A percentile compares a stretch with the other conserved stretches of the same genome.
Conservation (phyloP, 495 filamentous ascomycete genomes). For the Penicillium maclennaniae region DNA sequence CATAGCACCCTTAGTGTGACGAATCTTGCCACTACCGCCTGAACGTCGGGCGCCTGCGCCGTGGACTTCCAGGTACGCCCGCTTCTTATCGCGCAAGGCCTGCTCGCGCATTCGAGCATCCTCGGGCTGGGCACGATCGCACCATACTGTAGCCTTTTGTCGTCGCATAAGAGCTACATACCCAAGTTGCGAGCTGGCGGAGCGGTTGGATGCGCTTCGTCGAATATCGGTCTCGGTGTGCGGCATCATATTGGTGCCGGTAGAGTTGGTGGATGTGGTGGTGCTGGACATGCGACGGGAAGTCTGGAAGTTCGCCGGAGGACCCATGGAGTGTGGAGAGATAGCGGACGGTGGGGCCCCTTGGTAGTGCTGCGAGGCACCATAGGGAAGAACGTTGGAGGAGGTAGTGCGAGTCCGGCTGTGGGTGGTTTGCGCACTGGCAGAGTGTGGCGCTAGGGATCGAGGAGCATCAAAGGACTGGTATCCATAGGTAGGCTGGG, state of each 20-base stretch:
- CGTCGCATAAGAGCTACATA: slow-evolving; percentile 94
- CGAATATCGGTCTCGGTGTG: slow-evolving; percentile 60
- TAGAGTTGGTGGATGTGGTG: slow-evolving; percentile 63
- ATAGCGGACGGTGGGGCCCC: slow-evolving; percentile 19
- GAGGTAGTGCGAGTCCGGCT: slow-evolving; percentile 60
- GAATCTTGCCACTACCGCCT: slow-evolving; percentile 71
- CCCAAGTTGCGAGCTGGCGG: slow-evolving; percentile 54
- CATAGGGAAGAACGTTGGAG: slow-evolving; percentile 52
- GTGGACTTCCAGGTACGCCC: slow-evolving; percentile 77
- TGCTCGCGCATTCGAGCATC: slow-evolving; percentile 79
- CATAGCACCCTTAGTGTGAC: slow-evolving; percentile 68
- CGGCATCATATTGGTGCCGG: slow-evolving; percentile 42
- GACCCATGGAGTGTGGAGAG: slow-evolving; percentile 28
- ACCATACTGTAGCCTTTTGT: slow-evolving; percentile 98
- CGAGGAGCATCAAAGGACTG: slow-evolving; percentile 33
- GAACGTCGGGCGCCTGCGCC: slow-evolving; percentile 49
- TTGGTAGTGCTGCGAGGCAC: slow-evolving; percentile 30
- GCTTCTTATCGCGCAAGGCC: slow-evolving; percentile 75
- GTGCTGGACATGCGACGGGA: slow-evolving; percentile 67
- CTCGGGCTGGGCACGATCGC: slow-evolving; percentile 88
- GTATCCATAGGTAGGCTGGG: slow-evolving; percentile 27
- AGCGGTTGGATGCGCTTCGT: slow-evolving; percentile 68
- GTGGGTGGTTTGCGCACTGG: slow-evolving; percentile 31
- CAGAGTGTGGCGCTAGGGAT: slow-evolving; percentile 29
- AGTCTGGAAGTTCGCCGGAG: slow-evolving; percentile 34